A percentile compares a stretch with the other conserved stretches of the same genome.
These are phyloP conservation scores for Diaporthe sp. DNA, from an alignment of 2,329 filamentous ascomycete species.

Conservation along the genomic window DNA sequence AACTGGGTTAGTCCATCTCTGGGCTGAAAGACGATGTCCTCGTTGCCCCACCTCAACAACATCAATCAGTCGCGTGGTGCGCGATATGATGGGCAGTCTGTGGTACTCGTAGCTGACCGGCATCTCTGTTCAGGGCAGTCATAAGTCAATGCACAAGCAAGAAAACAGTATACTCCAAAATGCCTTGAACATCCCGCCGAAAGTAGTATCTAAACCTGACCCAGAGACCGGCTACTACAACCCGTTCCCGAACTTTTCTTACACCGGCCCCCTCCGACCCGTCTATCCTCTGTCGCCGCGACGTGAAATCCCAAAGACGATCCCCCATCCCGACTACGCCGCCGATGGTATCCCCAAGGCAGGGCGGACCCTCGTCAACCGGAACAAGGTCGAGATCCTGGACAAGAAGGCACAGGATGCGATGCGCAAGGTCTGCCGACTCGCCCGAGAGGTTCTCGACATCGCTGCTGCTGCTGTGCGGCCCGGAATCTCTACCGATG, in stretches of 20 bases:
- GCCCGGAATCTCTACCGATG: constrained; percentile 81
- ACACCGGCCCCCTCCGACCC: constrained; percentile 84
- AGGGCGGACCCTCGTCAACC: constrained; percentile 70
- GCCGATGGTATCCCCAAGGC: constrained; percentile 81
- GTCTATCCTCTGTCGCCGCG: constrained; percentile 85
- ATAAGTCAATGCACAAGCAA: constrained; percentile 88
- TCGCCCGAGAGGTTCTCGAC: constrained; percentile 80
- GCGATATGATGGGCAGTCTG: neutral
- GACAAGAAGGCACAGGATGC: constrained; percentile 75
- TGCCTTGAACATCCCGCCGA: constrained; percentile 73
- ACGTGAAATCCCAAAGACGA: constrained; percentile 81
- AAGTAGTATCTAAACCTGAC: constrained; percentile 90
- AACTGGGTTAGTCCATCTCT: constrained; percentile 85
- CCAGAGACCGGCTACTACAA: constrained; percentile 92
- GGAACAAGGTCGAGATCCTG: constrained; percentile 86
- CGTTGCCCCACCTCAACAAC: constrained; percentile 7
- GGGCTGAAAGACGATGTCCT: neutral
- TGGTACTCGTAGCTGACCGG: constrained; percentile 39
- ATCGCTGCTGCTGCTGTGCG: constrained; percentile 76
- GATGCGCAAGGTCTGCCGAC: constrained; percentile 80
- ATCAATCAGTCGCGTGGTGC: neutral
- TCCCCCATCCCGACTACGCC: constrained; percentile 89
- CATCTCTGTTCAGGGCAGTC: constrained; percentile 70
- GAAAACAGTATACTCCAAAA: constrained; percentile 81
- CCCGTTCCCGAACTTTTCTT: constrained; percentile 90